Base-by-base conservation (phyloP, 768 basidiomycete species). In the Suillus brevipes region DNA sequence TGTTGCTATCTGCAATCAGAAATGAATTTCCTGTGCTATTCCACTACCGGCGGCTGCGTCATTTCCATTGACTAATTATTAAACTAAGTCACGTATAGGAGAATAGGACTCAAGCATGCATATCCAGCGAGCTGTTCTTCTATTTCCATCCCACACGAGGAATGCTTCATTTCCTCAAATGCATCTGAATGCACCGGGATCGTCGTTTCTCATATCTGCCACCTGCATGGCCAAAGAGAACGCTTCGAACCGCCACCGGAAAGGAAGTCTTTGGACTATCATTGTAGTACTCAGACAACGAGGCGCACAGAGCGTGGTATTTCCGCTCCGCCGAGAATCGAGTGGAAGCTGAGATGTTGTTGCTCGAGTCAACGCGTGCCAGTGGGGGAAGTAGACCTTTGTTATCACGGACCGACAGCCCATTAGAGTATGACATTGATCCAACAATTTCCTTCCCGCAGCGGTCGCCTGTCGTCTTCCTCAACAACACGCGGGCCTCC, bases 401-500 rank as follows among this genome's bases (percentile, higher is more conserved):
- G 56, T 56, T 65, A 45, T 57, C 42, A 49, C 40, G 45, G 31
- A 52, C 50, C 47, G 57, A 34, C 38, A 53, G 28, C 60, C 66
- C 71, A 72, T 70, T 68, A 68, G 64, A 71, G 68, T 67, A 73
- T 65, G 69, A 69, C 16, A 50, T 71, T 67, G 69, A 73, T 73
- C 60, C 67, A 58, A 58, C 57, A 38, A 58, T 37, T 18, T 45
- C 36, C 47, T 64, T 66, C 56, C 31, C 37, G 37, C 50, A 40
- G 64, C 31, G 18, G 38, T 64, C 13, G 58, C 28, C 65, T 45
- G 25, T 60, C 34, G 10, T 2, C 45, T 64, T 61, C 63, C 42
- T 12, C 16, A 58, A 47, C 60, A 38, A 62, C 38, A 25, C 69
- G 71, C 69, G 70, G 68, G 61, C 16, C 63, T 66, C 65, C 61